A percentile compares a stretch with the other conserved stretches of the same genome.
phyloP scores from a whole-genome alignment of 2,329 filamentous ascomycete species.

The Xylaria sp. region DNA sequence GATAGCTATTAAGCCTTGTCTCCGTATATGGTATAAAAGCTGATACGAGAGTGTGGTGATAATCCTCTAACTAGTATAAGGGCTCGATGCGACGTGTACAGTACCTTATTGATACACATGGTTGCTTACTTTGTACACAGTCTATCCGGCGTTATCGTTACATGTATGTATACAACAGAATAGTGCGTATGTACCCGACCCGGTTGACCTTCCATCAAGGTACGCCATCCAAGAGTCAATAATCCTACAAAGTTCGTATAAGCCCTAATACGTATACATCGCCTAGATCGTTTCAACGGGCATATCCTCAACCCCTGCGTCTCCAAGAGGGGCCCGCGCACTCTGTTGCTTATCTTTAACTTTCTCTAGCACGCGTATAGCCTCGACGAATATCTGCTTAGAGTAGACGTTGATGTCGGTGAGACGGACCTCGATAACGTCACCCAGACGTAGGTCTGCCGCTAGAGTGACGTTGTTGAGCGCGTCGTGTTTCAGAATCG shows the following conservation, averaged over 20 bases:
- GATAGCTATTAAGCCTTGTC: neutral
- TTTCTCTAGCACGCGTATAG: slow-evolving; percentile 49
- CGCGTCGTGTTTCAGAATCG: slow-evolving; percentile 53
- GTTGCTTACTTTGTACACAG: neutral
- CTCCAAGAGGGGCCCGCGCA: slow-evolving; percentile 1
- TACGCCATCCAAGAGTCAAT: neutral
- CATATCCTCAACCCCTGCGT: neutral
- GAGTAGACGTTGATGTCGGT: slow-evolving; percentile 62
- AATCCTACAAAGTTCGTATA: neutral
- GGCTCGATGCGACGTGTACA: neutral
- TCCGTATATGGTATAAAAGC: neutral
- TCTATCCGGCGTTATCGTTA: neutral
- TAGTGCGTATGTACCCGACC: neutral
- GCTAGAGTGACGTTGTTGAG: slow-evolving; percentile 52
- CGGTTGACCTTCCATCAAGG: neutral
- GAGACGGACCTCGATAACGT: slow-evolving; percentile 67
- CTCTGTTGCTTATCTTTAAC: neutral
- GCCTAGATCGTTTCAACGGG: slow-evolving; percentile 1
- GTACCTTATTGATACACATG: neutral
- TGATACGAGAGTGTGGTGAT: neutral
- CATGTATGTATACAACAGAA: slow-evolving; percentile 17
- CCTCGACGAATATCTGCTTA: slow-evolving; percentile 58
- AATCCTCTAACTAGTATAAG: neutral
- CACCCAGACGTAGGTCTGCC: slow-evolving; percentile 58
- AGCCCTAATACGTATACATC: neutral